Evolutionary conservation across 208 protist species (phyloP).

Genomic region (Leishmania mexicana): DNA sequence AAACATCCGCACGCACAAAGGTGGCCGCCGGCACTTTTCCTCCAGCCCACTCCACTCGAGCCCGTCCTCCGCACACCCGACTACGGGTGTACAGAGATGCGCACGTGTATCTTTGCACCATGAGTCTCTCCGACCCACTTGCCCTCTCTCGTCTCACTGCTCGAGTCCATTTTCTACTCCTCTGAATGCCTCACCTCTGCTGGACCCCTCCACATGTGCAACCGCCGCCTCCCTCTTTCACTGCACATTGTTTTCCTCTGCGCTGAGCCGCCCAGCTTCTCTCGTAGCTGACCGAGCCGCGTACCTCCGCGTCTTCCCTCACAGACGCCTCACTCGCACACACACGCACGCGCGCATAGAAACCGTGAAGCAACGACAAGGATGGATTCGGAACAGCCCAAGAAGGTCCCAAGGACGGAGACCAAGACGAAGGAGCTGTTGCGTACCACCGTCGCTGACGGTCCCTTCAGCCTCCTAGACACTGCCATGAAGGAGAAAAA

Average conservation of each 20-base stretch:
- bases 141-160: not conserved
- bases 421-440: conserved; percentile 64
- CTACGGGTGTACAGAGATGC: not conserved
- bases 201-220: not conserved
- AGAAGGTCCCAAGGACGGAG: conserved; percentile 30
- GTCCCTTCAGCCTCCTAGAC: conserved; percentile 84
- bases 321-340: not conserved
- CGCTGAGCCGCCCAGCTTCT: not conserved
- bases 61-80: not conserved
- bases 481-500: conserved; percentile 76
- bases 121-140: not conserved
- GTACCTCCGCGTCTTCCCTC: not conserved
- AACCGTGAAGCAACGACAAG: not conserved
- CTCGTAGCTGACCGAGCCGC: not conserved
- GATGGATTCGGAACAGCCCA: conserved; percentile 36
- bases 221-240: not conserved
- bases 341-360: not conserved
- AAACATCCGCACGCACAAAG: not conserved
- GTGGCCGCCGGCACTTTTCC: not conserved
- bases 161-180: not conserved
- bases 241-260: not conserved
- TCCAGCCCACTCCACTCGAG: not conserved
- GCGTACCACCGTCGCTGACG: conserved; percentile 58
- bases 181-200: not conserved
- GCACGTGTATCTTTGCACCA: not conserved